Base-by-base conservation (phyloP, 192 early-diverging fungal genomes). In the Linnemannia zychae region DNA sequence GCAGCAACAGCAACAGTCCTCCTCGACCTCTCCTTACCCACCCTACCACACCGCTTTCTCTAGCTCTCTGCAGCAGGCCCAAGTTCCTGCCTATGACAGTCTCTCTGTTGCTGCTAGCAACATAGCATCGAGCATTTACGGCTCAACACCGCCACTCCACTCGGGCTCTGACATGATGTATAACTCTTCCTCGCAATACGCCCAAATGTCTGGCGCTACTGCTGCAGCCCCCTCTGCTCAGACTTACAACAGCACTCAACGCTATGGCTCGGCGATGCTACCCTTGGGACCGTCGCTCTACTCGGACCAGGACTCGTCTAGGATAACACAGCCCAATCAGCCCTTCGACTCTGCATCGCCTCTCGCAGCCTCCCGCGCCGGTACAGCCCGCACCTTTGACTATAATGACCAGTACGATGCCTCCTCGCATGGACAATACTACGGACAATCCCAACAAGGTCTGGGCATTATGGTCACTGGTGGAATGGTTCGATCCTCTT, bases 1-100 rank as follows among this genome's bases (percentile, higher is more conserved):
- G n/a, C 81, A 77, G 50, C 81, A 76, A 24, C 77, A 74, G n/a
- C 81, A 77, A 65, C 81, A 76, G 36, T 52, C 76, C 15, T 71
- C 65, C 5, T 74, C 81, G 3, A 50, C 77, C 12, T 46, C 80
- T 4, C 31, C 75, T 20, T 84, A 84, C 49, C 72, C 57, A 33
- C 28, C 75, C 0, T 84, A 84, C 46, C 71, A 73, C 50, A 84
- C 72, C n/a, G 76, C 76, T 11, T 84, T 77, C 53, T 53, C 81
- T 70, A 65, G 76, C 28, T 31, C 65, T 37, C 65, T 76, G 31
- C 75, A 44, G 44, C 63, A 76, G 47, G 9, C 71, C 15, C 71
- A 72, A 6, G 40, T 72, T 17, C 47, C 79, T 17, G 73, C 72
- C 15, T 81, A 75, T 50, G 79, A 75, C 50, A 70, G 71, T 38